Base-by-base conservation (phyloP, 176 grass and related monocot species). In the Avena atlantica region DNA sequence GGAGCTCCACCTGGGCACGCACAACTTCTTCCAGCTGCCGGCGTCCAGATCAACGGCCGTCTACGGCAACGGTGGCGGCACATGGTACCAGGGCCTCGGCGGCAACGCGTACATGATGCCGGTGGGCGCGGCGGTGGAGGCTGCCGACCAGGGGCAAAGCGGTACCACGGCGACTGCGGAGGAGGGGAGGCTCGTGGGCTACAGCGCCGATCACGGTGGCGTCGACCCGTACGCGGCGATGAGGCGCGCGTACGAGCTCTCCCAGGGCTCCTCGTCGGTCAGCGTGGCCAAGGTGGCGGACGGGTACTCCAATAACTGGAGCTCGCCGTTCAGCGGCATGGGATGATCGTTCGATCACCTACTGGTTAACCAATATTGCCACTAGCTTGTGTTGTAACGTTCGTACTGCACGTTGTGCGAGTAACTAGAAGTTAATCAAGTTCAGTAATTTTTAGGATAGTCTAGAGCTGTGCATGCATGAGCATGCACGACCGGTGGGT, bases 1-100 rank as follows among this genome's bases (percentile, higher is more conserved):
- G 86, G 86, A 92, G 56, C 78, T 86, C 56, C 90, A 89, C 65
- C 83, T 92, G 55, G 90, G 67, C 20, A 80, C 81, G 2, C 86
- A 92, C 90, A 89, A 92, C 86, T 92, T 92, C 83, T 92, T 92
- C 86, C 90, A 86, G 83, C 27, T 67, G 5, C 63, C 83, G 48
- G 88, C 90, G 36, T 86, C 90, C 8, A 89, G 83, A 34, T 34
- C 31, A 73, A 83, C 86, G 1, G 47, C 86, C 1, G 72, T 79
- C 64, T 92, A 92, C 57, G 55, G 78, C 10, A 63, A 63, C 4
- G 76, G 68, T 20, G 67, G 19, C 24, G 27, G 63, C 10, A 29
- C 24, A 7, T 17, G 61, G 64, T 83, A 91, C 82, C 86, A 91
- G 47, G 83, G 86, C 53, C 53, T 92, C 47, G 78, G 83, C 2